These are phyloP conservation scores for Dissophora globulifera DNA, from an alignment of 192 early-diverging fungal species.

Conservation along the genomic window DNA sequence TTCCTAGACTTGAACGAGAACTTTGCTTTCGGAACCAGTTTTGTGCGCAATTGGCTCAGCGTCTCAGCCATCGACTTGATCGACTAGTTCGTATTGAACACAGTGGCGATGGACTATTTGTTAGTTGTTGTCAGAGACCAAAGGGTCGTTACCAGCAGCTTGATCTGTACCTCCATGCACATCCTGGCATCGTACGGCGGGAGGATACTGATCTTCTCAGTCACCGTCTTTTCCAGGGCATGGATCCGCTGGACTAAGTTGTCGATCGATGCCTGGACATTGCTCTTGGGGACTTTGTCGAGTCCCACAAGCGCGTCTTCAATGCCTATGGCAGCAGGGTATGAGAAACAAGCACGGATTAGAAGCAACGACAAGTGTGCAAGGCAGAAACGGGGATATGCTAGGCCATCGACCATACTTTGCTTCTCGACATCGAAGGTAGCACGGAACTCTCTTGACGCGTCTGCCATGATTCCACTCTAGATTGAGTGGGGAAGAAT, in stretches of 20 bases:
- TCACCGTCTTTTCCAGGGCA: constrained; percentile 66
- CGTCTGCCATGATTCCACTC: constrained; percentile 35
- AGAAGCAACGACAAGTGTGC: too few species aligned
- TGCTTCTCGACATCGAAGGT: constrained; percentile 51
- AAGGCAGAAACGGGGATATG: too few species aligned
- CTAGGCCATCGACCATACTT: too few species aligned
- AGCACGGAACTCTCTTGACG: constrained; percentile 51
- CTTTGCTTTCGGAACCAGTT: constrained; percentile 66
- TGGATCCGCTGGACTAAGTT: constrained; percentile 59
- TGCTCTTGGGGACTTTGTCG: constrained; percentile 33
- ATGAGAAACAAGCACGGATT: too few species aligned
- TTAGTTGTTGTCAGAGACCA: too few species aligned
- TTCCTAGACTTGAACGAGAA: constrained; percentile 76
- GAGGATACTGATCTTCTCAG: constrained; percentile 70
- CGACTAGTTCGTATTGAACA: too few species aligned
- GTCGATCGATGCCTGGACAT: constrained; percentile 51
- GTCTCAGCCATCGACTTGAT: constrained; percentile 57
- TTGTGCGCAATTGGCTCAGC: constrained; percentile 46
- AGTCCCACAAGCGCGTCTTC: constrained; percentile 22
- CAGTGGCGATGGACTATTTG: too few species aligned
- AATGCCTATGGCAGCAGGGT: too few species aligned
- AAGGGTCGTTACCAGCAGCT: too few species aligned
- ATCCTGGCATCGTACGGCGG: constrained; percentile 77
- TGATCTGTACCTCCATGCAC: constrained; percentile 57
- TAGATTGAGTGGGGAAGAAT: not conserved